A percentile compares a stretch with the other conserved stretches of the same genome.
phyloP scores from a whole-genome alignment of 1,284 basidiomycete genomes.

The Cryptococcus floricola region DNA sequence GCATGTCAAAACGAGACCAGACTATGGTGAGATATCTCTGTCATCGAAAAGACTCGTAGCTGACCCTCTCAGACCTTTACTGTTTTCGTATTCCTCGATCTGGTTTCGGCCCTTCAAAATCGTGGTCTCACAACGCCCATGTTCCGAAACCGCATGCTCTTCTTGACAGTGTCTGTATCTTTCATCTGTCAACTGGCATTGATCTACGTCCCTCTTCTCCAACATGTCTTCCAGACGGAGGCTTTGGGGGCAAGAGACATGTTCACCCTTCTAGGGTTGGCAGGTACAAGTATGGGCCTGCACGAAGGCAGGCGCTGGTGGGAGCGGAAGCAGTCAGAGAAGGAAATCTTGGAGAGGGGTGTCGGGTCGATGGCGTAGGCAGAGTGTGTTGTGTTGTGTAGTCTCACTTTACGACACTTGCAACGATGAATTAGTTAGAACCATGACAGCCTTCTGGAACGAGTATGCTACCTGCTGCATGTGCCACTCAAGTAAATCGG shows the following conservation, averaged over 20 bases:
- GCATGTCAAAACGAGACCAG: slow-evolving; percentile 78
- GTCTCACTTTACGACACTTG: too few relatives aligned
- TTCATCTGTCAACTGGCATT: slow-evolving; percentile 77
- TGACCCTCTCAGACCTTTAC: slow-evolving; percentile 73
- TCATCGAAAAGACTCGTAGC: neutral
- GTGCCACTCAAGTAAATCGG: slow-evolving; percentile 37
- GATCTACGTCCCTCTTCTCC: slow-evolving; percentile 86
- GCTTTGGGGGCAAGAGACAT: slow-evolving; percentile 69
- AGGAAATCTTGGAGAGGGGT: slow-evolving; percentile 27
- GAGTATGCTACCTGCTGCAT: too few relatives aligned
- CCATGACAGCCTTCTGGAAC: too few relatives aligned
- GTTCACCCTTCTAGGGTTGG: slow-evolving; percentile 66
- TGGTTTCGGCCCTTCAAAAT: slow-evolving; percentile 91
- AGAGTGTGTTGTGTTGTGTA: too few relatives aligned
- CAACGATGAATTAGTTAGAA: neutral
- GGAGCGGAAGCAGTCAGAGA: slow-evolving; percentile 57
- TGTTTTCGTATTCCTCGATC: slow-evolving; percentile 92
- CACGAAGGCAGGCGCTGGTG: slow-evolving; percentile 79
- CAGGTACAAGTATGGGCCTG: slow-evolving; percentile 62
- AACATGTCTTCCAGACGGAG: slow-evolving; percentile 89
- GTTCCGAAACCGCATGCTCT: slow-evolving; percentile 80
- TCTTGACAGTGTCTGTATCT: slow-evolving; percentile 79
- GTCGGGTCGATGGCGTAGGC: slow-evolving; percentile 8
- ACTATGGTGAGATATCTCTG: slow-evolving; percentile 68
- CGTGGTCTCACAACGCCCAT: slow-evolving; percentile 78